These are phyloP conservation scores for Carex littledalei DNA, from an alignment of 176 grass and related monocot genomes.

Conservation along the genomic window DNA sequence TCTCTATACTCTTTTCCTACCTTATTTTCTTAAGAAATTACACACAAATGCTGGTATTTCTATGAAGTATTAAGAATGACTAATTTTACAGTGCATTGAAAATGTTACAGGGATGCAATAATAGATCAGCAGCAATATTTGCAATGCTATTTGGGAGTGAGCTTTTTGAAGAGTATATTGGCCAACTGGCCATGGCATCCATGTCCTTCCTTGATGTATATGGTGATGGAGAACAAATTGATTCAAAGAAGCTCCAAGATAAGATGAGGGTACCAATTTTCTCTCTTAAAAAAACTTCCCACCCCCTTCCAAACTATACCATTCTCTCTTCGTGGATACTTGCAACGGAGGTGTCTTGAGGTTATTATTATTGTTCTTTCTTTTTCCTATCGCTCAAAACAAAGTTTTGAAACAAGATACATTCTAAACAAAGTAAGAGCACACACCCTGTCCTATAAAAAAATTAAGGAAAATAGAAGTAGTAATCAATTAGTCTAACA, in stretches of 20 bases:
- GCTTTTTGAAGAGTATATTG: constrained; percentile 96
- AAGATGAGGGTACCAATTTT: constrained; percentile 65
- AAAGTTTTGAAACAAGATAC: neutral
- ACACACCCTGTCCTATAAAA: neutral
- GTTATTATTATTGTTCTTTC: neutral
- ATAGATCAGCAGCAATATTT: constrained; percentile 97
- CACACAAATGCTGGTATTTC: neutral
- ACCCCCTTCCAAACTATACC: neutral
- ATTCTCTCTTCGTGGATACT: neutral
- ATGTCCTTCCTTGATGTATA: constrained; percentile 92
- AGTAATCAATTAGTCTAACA: neutral
- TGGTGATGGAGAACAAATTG: constrained; percentile 65
- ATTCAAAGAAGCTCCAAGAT: constrained; percentile 70
- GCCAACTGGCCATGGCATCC: constrained; percentile 90
- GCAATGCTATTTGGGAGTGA: constrained; percentile 98
- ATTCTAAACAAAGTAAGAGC: neutral
- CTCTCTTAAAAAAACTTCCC: neutral
- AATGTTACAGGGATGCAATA: constrained; percentile 66
- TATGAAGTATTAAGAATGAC: neutral
- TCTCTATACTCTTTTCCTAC: neutral
- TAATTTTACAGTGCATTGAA: constrained; percentile 23
- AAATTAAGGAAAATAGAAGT: neutral
- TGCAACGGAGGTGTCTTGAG: neutral
- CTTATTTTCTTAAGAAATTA: neutral
- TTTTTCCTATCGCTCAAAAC: neutral